Evolutionary conservation across 2,329 filamentous ascomycete species (phyloP).

Genomic region (Fusarium nematophilum): DNA sequence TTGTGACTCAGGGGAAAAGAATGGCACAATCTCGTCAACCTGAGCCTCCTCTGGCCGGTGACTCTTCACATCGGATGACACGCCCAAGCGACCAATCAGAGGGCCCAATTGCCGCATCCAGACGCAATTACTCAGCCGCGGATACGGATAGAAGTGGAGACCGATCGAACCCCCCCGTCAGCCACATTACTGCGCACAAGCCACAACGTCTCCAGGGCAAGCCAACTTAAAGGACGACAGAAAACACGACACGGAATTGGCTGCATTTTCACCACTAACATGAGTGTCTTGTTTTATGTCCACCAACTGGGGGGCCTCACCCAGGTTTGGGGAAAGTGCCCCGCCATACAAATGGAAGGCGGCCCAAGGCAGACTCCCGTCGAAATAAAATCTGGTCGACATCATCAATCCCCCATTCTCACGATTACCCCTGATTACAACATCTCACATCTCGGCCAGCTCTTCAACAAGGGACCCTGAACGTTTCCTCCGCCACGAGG

Average conservation of each 20-base stretch:
- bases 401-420: constrained; percentile 28
- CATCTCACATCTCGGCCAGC: not conserved
- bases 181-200: no score
- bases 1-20: constrained; percentile 1
- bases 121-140: constrained; percentile 31
- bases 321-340: constrained; percentile 25
- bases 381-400: constrained; percentile 43
- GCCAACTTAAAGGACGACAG: no score
- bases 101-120: constrained; percentile 5
- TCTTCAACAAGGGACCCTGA: not conserved
- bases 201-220: constrained; percentile 28
- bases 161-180: no score
- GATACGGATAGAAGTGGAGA: constrained; percentile 12
- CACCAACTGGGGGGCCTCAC: constrained; percentile 2
- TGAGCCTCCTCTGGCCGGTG: constrained; percentile 21
- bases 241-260: no score
- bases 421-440: constrained; percentile 1
- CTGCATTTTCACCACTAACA: no score
- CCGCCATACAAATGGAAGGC: constrained; percentile 34
- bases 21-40: constrained; percentile 10
- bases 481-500: not conserved
- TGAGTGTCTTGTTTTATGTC: no score
- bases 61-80: constrained; percentile 13
- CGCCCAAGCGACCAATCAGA: constrained; percentile 21
- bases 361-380: constrained; percentile 2